These are phyloP conservation scores for Capsicum chinense DNA, from an alignment of 257 asterid genomes.

Conservation along the genomic window DNA sequence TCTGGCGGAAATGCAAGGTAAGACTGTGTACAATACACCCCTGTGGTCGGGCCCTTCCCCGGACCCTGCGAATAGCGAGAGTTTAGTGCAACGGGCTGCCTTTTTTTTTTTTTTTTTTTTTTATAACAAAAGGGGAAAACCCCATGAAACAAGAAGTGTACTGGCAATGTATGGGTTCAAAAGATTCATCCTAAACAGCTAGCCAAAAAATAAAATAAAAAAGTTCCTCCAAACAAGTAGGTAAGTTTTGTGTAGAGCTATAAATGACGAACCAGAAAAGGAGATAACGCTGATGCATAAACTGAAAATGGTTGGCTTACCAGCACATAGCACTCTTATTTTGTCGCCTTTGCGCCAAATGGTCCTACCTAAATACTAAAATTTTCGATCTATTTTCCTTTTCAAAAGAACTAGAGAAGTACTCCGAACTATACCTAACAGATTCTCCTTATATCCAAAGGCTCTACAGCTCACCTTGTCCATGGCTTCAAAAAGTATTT, in stretches of 20 bases:
- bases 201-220: not conserved
- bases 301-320: slow-evolving; percentile 58
- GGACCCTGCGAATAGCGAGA: too few species aligned
- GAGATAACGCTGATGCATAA: slow-evolving; percentile 71
- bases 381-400: not conserved
- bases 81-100: too few species aligned
- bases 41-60: too few species aligned
- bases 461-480: not conserved
- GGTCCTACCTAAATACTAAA: not conserved
- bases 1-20: too few species aligned
- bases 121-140: not conserved
- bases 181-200: not conserved
- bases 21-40: too few species aligned
- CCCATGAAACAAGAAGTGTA: slow-evolving; percentile 1
- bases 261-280: slow-evolving; percentile 24
- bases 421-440: not conserved
- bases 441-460: not conserved
- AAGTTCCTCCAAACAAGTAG: not conserved
- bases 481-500: not conserved
- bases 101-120: too few species aligned
- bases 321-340: slow-evolving; percentile 45
- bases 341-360: slow-evolving; percentile 2
- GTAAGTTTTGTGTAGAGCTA: not conserved
- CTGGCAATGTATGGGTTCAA: not conserved
- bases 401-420: not conserved